These are phyloP conservation scores for Eruca vesicaria DNA, from an alignment of 441 rosid genomes.

Conservation along the genomic window DNA sequence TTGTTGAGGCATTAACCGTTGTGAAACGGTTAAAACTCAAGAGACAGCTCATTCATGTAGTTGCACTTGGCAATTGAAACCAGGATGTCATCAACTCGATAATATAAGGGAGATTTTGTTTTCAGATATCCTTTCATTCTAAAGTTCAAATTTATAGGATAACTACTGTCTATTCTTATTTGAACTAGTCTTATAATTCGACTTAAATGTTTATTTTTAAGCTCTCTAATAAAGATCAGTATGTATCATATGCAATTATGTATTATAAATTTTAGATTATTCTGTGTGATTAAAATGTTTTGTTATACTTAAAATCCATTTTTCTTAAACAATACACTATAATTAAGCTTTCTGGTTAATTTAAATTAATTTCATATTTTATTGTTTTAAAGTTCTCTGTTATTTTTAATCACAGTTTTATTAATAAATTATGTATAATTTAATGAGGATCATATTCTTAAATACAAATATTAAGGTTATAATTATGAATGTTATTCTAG, in stretches of 20 bases:
- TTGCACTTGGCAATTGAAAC: neutral
- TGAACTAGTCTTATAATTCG: neutral
- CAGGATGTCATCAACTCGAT: neutral
- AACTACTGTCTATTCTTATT: neutral
- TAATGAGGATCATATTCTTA: neutral
- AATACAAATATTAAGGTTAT: neutral
- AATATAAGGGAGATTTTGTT: neutral
- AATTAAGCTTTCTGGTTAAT: neutral
- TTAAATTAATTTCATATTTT: neutral
- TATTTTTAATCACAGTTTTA: neutral
- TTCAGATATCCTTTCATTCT: neutral
- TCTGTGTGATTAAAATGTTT: too few species aligned
- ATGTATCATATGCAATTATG: too few species aligned
- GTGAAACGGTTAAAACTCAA: neutral
- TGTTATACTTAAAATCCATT: too few species aligned
- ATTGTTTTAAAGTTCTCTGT: neutral
- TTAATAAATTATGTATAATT: neutral
- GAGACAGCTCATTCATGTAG: neutral
- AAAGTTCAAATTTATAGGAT: neutral
- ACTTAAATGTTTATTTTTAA: neutral
- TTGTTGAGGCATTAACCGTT: neutral
- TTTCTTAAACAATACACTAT: too few species aligned
- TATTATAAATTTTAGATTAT: too few species aligned
- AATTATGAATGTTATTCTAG: neutral
- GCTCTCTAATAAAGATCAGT: neutral